Percentiles rank a stretch among this genome's conserved stretches.
Conservation (phyloP, 2,329 filamentous ascomycete species). For the Lecanoromycetidae sp. region DNA sequence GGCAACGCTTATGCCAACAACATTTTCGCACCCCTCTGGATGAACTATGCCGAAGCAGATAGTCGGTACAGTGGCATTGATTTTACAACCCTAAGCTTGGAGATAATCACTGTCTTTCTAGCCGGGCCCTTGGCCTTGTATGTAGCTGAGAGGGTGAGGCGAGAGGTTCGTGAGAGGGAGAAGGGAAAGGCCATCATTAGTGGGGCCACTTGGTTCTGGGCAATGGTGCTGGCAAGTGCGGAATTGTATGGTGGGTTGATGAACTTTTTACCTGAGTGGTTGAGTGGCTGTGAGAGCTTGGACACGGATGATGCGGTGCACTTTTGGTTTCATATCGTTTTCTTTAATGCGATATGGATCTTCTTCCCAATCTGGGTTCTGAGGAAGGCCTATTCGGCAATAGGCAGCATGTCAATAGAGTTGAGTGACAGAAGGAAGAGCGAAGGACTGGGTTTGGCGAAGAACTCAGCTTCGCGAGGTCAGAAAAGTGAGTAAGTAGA, state of each 20-base stretch:
- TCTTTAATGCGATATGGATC: neutral
- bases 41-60: conserved; percentile 54
- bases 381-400: neutral
- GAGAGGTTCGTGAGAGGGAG: conserved; percentile 6
- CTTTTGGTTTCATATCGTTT: neutral
- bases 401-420: too few relatives aligned
- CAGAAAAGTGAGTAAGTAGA: too few relatives aligned
- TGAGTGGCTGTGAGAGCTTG: conserved; percentile 45
- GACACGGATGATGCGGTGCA: neutral
- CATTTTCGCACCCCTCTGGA: conserved; percentile 45
- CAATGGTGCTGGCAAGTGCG: conserved; percentile 40
- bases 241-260: conserved; percentile 53
- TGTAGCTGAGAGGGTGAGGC: conserved; percentile 41
- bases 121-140: conserved; percentile 47
- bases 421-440: too few relatives aligned
- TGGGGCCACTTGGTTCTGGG: neutral
- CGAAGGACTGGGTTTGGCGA: too few relatives aligned
- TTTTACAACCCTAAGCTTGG: conserved; percentile 44
- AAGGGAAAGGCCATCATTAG: too few relatives aligned
- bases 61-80: conserved; percentile 47
- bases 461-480: too few relatives aligned
- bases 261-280: conserved; percentile 54
- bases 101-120: conserved; percentile 49
- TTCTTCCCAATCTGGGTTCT: neutral
- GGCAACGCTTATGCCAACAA: conserved; percentile 44